Base-by-base conservation (phyloP, 192 early-diverging fungal genomes). In the Linnemannia hyalina region DNA sequence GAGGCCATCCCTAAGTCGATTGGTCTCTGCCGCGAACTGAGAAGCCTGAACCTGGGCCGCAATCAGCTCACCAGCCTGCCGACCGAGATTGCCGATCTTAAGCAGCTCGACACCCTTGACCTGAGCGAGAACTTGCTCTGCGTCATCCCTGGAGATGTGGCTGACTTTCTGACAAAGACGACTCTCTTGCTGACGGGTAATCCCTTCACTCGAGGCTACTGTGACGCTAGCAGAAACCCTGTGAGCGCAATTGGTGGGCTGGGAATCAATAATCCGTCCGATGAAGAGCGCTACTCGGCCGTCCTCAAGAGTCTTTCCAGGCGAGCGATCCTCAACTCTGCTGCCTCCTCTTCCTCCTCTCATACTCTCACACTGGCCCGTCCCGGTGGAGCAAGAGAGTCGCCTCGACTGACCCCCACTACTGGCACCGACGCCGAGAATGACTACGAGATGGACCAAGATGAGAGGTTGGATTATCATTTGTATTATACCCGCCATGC, bases 121-220 rank as follows among this genome's bases (percentile, higher is more conserved):
- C 46, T 93, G 46, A 92, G 91, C 23, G 82, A 90, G 68, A 93
- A 93, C 75, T 70, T 85, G 20, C 57, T 93, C 11, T 73, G 79
- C 55, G 78, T 85, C 60, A 80, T 93, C 41, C 92, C 92, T 4
- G 87, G 82, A 15, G 90, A 91, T 70, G 68, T 93, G 18, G 81
- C 83, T 6, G 85, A 89, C n/a, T 82, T 89, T 60, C 68, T 81
- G 68, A 89, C 68, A 74, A 89, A 88, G 49, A 89, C 90, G 0
- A 91, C 91, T 0, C 71, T 92, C 4, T 76, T 92, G 22, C 83
- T 92, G 38, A 92, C 89, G 18, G 91, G 91, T 5, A 92, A 92
- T 46, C 91, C 91, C 1, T 76, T 92, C 75, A 91, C 91, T 23
- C 77, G 89, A 57, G 84, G 84, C 35, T 78, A 86, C 76, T 86